A percentile compares a stretch with the other conserved stretches of the same genome.
Conservation (phyloP, 75 land plant genomes). For the Cryptomeria japonica region DNA sequence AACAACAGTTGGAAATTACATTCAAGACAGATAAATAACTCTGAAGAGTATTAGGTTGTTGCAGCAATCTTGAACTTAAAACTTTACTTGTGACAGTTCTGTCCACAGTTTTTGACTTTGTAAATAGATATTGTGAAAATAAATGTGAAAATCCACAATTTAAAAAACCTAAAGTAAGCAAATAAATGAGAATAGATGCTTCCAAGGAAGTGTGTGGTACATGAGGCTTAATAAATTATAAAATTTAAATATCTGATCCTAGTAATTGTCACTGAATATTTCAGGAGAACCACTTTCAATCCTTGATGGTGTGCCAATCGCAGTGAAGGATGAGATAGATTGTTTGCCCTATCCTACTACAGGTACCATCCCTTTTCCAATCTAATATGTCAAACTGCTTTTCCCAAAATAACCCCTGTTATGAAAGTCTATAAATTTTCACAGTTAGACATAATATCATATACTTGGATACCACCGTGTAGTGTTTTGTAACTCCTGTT, state of each 20-base stretch:
- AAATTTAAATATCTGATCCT: background rate
- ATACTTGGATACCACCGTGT: no score
- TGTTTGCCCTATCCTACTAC: slow-evolving; percentile 93
- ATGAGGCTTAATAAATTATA: background rate
- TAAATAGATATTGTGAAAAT: background rate
- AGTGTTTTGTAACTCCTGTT: no score
- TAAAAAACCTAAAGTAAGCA: background rate
- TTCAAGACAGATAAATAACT: background rate
- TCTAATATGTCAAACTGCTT: background rate
- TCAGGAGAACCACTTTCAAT: slow-evolving; percentile 76
- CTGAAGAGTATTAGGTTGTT: background rate
- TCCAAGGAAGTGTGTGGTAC: background rate
- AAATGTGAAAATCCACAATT: background rate
- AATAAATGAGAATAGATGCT: background rate
- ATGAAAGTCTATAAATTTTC: background rate
- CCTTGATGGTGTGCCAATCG: slow-evolving; percentile 86
- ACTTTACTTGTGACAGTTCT: background rate
- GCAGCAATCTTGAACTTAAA: background rate
- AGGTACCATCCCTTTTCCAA: slow-evolving; percentile 30
- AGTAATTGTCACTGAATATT: background rate
- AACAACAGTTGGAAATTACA: background rate
- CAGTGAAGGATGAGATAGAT: slow-evolving; percentile 96
- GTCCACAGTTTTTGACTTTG: background rate
- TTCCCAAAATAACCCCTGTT: background rate
- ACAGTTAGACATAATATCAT: no score